Evolutionary conservation across 345 rosid species (phyloP), one percentile per base, ranked within the genome.

Genomic region (Draba incana): DNA sequence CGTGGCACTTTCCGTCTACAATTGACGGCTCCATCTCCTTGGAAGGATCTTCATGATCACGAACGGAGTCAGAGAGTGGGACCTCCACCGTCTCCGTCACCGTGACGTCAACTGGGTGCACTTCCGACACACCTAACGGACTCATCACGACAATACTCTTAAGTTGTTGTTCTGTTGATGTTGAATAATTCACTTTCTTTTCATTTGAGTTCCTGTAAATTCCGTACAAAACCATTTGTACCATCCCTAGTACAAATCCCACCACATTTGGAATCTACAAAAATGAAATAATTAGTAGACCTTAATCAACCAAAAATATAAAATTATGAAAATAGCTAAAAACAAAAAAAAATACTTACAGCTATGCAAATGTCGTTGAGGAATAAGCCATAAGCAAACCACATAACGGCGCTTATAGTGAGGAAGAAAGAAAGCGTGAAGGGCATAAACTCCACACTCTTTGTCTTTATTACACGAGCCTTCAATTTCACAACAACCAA

Each of bases 361-460:
- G 90, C 89, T 20, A 94, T 78, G 57, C 97, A 86, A 5, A 79
- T 57, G 79, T 94, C 95, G 27, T 79, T 69, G 2, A 50, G 52
- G 53, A 86, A 75, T 23, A 89, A 62, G 4, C 99, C 99, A 44
- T 90, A 94, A 25, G 78, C 77, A 69, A 91, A 89, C 99, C 99
- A 91, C 78, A 82, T 75, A 23, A 85, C 54, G 10, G 99, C 99
- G 55, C 87, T 85, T 63, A 91, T 24, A 16, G 97, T 91, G 28
- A 94, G 92, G 81, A 80, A 88, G 74, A 91, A 80, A 10, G 99
- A 91, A 15, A 94, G 68, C 64, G 75, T 74, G 64, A 94, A 84
- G 2, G 99, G 99, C 99, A 94, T 94, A 81, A 83, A 94, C 64
- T 89, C 96, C 7, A 94, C 99, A 42, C 99, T 94, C 47, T 69